These are phyloP conservation scores for Jackrogersella multiformis DNA, from an alignment of 495 filamentous ascomycete genomes.

Conservation along the genomic window DNA sequence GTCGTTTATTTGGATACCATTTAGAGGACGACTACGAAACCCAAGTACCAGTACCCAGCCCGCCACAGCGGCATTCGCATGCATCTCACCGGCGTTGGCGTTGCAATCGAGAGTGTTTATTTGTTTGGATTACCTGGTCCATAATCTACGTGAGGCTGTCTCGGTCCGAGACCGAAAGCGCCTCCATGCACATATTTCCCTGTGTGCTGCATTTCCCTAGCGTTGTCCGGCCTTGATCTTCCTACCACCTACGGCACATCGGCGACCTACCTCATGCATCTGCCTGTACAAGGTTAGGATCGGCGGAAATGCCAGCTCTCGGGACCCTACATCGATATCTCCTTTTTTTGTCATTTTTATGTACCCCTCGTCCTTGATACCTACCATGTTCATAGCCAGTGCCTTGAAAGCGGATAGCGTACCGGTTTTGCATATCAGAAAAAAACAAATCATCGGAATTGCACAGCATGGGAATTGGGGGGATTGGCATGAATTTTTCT, in stretches of 20 bases:
- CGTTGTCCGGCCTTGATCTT: constrained; percentile 11
- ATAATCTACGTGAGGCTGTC: constrained; percentile 39
- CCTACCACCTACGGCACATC: constrained; percentile 14
- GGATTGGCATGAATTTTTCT: neutral
- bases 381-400: constrained; percentile 17
- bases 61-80: constrained; percentile 30
- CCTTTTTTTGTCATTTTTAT: constrained; percentile 16
- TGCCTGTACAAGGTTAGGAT: constrained; percentile 35
- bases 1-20: constrained; percentile 40
- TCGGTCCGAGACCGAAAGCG: constrained; percentile 36
- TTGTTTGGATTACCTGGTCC: constrained; percentile 26
- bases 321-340: constrained; percentile 26
- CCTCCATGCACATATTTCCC: constrained; percentile 34
- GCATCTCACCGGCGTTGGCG: constrained; percentile 36
- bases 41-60: constrained; percentile 19
- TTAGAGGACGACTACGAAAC: constrained; percentile 36
- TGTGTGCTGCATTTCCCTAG: constrained; percentile 26
- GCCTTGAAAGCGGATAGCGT: constrained; percentile 30
- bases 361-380: constrained; percentile 17
- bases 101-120: constrained; percentile 36
- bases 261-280: constrained; percentile 43
- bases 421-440: constrained; percentile 28
- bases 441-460: constrained; percentile 30
- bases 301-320: constrained; percentile 27
- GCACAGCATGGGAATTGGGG: constrained; percentile 24